Evolutionary conservation across 768 basidiomycete genomes (phyloP).

Genomic region (Nevesoporus exiguus): DNA sequence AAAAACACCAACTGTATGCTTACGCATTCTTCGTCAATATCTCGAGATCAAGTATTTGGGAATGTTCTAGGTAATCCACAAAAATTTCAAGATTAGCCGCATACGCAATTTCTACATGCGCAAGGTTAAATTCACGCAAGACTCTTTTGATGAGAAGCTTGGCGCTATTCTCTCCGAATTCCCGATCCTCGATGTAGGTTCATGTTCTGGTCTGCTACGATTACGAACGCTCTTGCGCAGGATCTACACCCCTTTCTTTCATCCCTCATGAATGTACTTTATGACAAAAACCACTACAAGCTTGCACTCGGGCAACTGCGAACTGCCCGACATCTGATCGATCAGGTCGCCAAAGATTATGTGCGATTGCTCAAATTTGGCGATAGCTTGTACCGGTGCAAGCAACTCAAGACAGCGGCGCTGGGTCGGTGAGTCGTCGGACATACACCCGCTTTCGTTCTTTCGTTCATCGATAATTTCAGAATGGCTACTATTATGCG

Average conservation of each 20-base stretch:
- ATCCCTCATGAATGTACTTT: constrained; percentile 95
- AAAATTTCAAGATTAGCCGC: constrained; percentile 99
- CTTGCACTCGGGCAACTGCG: constrained; percentile 96
- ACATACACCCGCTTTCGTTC: neutral
- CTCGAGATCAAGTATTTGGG: constrained; percentile 4
- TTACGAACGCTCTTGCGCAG: constrained; percentile 28
- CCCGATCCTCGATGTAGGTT: constrained; percentile 91
- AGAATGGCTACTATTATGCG: constrained; percentile 99
- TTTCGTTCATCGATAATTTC: neutral
- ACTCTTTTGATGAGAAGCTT: constrained; percentile 94
- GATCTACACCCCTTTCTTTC: constrained; percentile 96
- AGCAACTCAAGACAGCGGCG: constrained; percentile 96
- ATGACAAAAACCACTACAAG: constrained; percentile 99
- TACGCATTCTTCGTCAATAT: neutral
- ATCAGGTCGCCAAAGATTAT: constrained; percentile 97
- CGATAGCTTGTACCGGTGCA: constrained; percentile 95
- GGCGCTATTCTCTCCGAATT: constrained; percentile 92
- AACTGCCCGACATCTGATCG: constrained; percentile 93
- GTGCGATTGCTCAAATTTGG: constrained; percentile 96
- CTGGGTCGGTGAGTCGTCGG: constrained; percentile 77
- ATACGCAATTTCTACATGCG: constrained; percentile 99
- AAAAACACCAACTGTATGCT: constrained; percentile 87
- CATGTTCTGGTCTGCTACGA: neutral
- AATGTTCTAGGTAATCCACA: constrained; percentile 80
- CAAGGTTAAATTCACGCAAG: constrained; percentile 99